Evolutionary conservation across 192 early-diverging fungal species (phyloP).

Genomic region (Endogone sp.): DNA sequence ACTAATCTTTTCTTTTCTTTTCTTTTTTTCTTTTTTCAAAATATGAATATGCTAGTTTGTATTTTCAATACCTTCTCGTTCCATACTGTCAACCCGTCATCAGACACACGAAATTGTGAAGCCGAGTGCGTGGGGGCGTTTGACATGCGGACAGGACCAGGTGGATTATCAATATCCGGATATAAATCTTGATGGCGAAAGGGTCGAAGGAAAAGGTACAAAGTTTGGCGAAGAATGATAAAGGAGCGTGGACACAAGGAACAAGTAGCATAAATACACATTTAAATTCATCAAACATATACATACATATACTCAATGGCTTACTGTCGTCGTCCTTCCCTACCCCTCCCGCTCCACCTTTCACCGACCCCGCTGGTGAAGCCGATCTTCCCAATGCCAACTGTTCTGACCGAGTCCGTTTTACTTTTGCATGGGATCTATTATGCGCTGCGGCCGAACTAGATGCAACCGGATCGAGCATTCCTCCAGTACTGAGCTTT

Average conservation of each 20-base stretch:
- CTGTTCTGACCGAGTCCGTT: neutral
- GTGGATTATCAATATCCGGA: conserved; percentile 67
- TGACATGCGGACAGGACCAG: conserved; percentile 47
- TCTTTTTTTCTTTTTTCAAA: no score
- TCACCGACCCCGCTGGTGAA: neutral
- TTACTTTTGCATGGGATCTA: neutral
- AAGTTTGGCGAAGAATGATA: neutral
- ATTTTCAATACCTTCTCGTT: conserved; percentile 56
- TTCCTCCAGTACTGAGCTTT: neutral
- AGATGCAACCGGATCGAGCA: neutral
- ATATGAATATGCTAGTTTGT: neutral
- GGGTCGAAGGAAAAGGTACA: conserved; percentile 6
- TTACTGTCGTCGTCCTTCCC: conserved; percentile 21
- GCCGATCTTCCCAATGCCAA: neutral
- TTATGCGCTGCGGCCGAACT: neutral
- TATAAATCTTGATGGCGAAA: conserved; percentile 50
- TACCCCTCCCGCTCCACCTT: conserved; percentile 4
- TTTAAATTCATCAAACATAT: conserved; percentile 22
- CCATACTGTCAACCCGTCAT: conserved; percentile 52
- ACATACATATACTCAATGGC: conserved; percentile 15
- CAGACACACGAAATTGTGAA: conserved; percentile 58
- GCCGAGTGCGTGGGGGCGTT: conserved; percentile 60
- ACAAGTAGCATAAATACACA: conserved; percentile 5
- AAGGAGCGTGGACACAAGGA: neutral
- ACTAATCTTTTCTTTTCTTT: no score